Base-by-base conservation (phyloP, 257 asterid genomes). In the Lycium ferocissimum region DNA sequence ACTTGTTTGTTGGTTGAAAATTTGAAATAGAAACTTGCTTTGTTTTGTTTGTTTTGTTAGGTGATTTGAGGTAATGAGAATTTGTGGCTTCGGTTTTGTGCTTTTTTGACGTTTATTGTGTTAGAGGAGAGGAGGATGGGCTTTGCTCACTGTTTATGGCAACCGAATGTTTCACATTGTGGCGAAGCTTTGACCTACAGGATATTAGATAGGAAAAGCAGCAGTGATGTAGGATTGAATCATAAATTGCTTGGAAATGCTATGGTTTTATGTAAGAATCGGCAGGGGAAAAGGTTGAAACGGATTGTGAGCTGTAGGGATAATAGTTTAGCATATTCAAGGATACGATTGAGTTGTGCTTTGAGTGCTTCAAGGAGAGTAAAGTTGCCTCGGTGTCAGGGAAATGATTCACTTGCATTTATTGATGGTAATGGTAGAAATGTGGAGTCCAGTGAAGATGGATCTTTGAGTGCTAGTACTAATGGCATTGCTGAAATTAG, bases 371-470 rank as follows among this genome's bases (percentile, higher is more conserved):
- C 87, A 51, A 85, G 69, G 75, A 83, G 85, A 20, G 45, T 59
- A 59, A 15, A 69, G 49, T 85, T 65, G 85, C 70, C 89, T 51
- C 91, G 80, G 78, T 97, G 99, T 90, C 98, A 93, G 91, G 98
- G 94, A 84, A 95, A 92, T 90, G 98, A 97, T 75, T 94, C 98
- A 43, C 87, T 97, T 67, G 95, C 97, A 12, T 94, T 89, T 88
- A 67, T 94, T 81, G 89, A 91, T 86, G 95, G 92, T 87, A 92
- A 85, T 83, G 89, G 90, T 84, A 90, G 91, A 79, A 97, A 94
- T 76, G 87, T 88, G 33, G 95, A 91, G 79, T 67, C 75, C 85
- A 66, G 63, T 73, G 89, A 71, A 71, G 87, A 71, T 59, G 93
- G 80, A 87, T 78, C 79, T 69, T 62, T 79, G 10, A 84, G 86